Conservation (phyloP, 768 basidiomycete genomes). For the Lyophyllum shimeji region DNA sequence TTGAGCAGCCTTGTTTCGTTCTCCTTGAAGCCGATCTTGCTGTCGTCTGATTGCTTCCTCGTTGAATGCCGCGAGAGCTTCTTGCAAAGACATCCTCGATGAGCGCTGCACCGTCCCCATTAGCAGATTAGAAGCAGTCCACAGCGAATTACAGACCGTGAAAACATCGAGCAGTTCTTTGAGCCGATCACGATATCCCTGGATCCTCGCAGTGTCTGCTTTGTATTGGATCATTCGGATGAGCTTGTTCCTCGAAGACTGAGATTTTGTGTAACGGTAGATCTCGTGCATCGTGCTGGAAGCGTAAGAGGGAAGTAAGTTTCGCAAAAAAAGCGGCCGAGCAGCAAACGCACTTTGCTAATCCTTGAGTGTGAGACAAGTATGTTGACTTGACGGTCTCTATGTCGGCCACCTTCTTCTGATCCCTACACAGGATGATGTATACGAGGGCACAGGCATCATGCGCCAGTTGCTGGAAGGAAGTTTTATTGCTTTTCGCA, state of each 20-base stretch:
- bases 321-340: too few species aligned
- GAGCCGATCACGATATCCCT: slow-evolving; percentile 7
- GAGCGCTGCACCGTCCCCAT: background rate
- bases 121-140: background rate
- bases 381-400: background rate
- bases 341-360: background rate
- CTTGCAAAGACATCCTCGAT: slow-evolving; percentile 8
- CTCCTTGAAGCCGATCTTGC: background rate
- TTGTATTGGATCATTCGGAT: slow-evolving; percentile 1
- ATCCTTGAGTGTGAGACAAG: background rate
- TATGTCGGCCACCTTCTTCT: background rate
- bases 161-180: slow-evolving; percentile 7
- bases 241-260: background rate
- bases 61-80: background rate
- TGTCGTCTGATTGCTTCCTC: background rate
- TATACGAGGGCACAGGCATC: slow-evolving; percentile 15
- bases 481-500: slow-evolving; percentile 8
- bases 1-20: background rate
- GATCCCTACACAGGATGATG: background rate
- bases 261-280: background rate
- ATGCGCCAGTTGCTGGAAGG: slow-evolving; percentile 5
- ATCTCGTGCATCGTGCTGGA: slow-evolving; percentile 5
- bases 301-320: too few species aligned
- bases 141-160: background rate
- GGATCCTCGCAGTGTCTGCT: slow-evolving; percentile 4